Evolutionary conservation across 2,329 filamentous ascomycete species (phyloP).

Genomic region (Triangularia setosa): DNA sequence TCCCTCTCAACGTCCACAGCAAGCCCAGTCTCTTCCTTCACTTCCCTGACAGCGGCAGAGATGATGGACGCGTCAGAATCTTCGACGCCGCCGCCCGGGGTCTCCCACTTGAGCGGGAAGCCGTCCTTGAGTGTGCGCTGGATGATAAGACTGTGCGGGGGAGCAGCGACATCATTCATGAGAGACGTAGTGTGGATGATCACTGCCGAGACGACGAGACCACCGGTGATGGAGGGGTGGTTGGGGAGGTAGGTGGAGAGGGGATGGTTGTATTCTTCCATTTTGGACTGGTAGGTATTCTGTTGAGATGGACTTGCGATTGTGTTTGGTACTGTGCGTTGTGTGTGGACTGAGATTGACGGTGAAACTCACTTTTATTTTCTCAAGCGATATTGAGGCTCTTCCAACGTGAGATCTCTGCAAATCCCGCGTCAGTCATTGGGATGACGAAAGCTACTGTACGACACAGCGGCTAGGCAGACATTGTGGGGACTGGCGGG

Average conservation of each 20-base stretch:
- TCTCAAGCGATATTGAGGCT: background rate
- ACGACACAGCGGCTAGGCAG: background rate
- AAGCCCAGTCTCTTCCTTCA: conserved; percentile 22
- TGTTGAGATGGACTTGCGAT: no score
- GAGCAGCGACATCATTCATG: background rate
- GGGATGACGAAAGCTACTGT: background rate
- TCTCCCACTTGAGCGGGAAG: conserved; percentile 22
- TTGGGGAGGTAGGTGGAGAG: conserved; percentile 10
- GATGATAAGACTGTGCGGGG: conserved; percentile 18
- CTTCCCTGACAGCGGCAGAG: conserved; percentile 17
- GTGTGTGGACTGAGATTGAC: background rate
- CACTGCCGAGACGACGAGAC: conserved; percentile 19
- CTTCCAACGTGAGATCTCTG: background rate
- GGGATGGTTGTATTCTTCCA: conserved; percentile 8
- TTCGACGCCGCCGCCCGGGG: conserved; percentile 22
- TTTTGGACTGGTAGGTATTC: background rate
- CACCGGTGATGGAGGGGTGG: conserved; percentile 8
- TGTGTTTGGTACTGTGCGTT: no score
- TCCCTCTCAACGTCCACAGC: background rate
- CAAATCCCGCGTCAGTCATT: background rate
- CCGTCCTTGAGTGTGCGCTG: conserved; percentile 24
- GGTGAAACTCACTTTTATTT: background rate
- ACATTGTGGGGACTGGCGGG: background rate
- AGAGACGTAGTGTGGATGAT: conserved; percentile 10
- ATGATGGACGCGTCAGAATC: conserved; percentile 11